Evolutionary conservation across 1,284 basidiomycete genomes (phyloP).

Genomic region (Afroboletus lepidellus): DNA sequence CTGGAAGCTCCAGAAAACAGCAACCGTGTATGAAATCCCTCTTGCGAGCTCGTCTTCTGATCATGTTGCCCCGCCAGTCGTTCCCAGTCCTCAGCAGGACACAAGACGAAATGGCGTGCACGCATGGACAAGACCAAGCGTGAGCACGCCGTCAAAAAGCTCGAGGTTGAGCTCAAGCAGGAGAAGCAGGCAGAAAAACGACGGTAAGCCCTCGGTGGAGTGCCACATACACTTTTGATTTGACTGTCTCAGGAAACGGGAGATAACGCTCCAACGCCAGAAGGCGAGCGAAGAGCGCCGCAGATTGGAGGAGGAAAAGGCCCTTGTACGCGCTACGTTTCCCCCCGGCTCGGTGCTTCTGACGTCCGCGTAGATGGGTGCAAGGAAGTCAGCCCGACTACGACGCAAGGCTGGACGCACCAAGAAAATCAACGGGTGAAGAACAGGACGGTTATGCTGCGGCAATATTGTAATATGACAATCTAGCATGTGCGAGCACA

Average conservation of each 20-base stretch:
- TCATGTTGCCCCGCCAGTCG: constrained; percentile 44
- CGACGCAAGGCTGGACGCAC: constrained; percentile 68
- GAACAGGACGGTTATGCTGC: background rate
- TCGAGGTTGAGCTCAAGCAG: constrained; percentile 69
- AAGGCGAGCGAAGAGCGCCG: constrained; percentile 67
- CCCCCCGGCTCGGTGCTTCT: constrained; percentile 4
- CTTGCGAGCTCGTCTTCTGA: constrained; percentile 5
- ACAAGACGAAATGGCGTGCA: constrained; percentile 68
- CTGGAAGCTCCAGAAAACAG: constrained; percentile 63
- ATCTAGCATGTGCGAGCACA: background rate
- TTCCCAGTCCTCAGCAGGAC: constrained; percentile 60
- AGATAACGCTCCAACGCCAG: constrained; percentile 67
- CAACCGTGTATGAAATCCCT: constrained; percentile 54
- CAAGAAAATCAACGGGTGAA: constrained; percentile 74
- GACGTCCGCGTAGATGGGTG: constrained; percentile 61
- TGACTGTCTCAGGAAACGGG: constrained; percentile 49
- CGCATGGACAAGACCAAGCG: constrained; percentile 68
- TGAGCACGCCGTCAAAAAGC: constrained; percentile 65
- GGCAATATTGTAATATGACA: constrained; percentile 1
- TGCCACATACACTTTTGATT: background rate
- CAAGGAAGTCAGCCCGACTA: constrained; percentile 68
- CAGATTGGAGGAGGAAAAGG: constrained; percentile 70
- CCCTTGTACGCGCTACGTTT: constrained; percentile 45
- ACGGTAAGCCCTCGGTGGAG: constrained; percentile 41
- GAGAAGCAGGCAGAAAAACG: constrained; percentile 69